These are phyloP conservation scores for Panus rudis DNA, from an alignment of 768 basidiomycete genomes.

Conservation along the genomic window DNA sequence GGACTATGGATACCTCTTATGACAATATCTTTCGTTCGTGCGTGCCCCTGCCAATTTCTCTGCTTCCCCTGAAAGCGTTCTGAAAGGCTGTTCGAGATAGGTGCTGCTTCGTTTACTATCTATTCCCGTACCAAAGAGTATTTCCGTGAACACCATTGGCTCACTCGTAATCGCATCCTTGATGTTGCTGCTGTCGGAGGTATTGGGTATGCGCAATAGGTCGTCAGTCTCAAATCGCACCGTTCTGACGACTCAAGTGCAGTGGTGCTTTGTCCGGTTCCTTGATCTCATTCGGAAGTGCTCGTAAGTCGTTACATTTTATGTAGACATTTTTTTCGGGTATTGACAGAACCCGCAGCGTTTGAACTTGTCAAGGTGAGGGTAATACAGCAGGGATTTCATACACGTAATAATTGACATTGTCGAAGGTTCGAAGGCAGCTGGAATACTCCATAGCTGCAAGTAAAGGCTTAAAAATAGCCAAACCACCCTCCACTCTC, in stretches of 20 bases:
- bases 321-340: conserved; percentile 13
- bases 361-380: conserved; percentile 93
- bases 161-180: conserved; percentile 50
- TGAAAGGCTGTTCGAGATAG: conserved; percentile 41
- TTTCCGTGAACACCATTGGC: conserved; percentile 50
- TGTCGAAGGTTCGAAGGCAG: conserved; percentile 72
- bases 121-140: conserved; percentile 80
- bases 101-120: conserved; percentile 87
- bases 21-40: conserved; percentile 94
- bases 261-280: conserved; percentile 85
- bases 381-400: conserved; percentile 1
- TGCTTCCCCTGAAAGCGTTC: conserved; percentile 4
- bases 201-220: conserved; percentile 33
- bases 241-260: background rate
- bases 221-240: background rate
- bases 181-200: conserved; percentile 76
- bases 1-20: conserved; percentile 89
- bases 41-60: conserved; percentile 30
- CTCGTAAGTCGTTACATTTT: conserved; percentile 52
- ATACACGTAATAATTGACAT: background rate
- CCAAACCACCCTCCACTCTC: conserved; percentile 71
- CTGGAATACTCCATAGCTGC: conserved; percentile 88
- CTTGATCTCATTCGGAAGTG: conserved; percentile 81
- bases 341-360: conserved; percentile 33
- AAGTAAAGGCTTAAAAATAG: conserved; percentile 61